Base-by-base conservation (phyloP, 495 filamentous ascomycete genomes). In the Aspergillus incahuasiensis region DNA sequence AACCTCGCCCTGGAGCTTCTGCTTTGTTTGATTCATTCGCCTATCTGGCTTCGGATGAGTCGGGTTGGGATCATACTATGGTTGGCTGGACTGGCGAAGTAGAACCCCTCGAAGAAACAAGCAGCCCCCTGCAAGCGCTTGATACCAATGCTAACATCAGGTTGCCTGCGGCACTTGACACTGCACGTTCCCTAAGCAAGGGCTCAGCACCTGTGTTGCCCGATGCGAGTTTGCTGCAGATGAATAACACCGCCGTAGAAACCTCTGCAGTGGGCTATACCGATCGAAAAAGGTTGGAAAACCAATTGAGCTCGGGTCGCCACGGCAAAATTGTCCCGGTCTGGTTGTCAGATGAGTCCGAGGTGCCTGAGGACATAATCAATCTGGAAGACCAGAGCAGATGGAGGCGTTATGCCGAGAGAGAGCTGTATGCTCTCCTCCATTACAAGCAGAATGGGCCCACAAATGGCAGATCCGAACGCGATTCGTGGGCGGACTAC, bases 51-150 rank as follows among this genome's bases (percentile, higher is more conserved):
- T 90, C 90, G 6, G 72, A 86, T 40, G 76, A 86, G 20, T 81
- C 83, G 7, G 79, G 81, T 19, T 97, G 90, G 90, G 86, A 88
- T 61, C 91, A 95, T 72, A 90, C 86, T 0, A 76, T 96, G 1
- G 86, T 97, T 46, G 91, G 87, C 18, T 97, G 92, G 92, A 92
- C 92, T 1, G 92, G 92, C 30, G 91, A 97, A 68, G 87, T 97
- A 43, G 81, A 87, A 49, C 71, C 76, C 3, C 68, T 77, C 9
- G 40, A 71, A 13, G 74, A 82, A 22, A 51, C 52, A 16, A 68
- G 65, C 54, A 15, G 46, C 2, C 69, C 71, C 13, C 53, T 73
- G 18, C 73, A 76, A 41, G 68, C 65, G 44, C 63, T 72, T 38
- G 60, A 64, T 3, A 50, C 63, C 28, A 73, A 75, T 54, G 56